phyloP scores from a whole-genome alignment of 108 stramenopile species.

The Heterococcus sp. region DNA sequence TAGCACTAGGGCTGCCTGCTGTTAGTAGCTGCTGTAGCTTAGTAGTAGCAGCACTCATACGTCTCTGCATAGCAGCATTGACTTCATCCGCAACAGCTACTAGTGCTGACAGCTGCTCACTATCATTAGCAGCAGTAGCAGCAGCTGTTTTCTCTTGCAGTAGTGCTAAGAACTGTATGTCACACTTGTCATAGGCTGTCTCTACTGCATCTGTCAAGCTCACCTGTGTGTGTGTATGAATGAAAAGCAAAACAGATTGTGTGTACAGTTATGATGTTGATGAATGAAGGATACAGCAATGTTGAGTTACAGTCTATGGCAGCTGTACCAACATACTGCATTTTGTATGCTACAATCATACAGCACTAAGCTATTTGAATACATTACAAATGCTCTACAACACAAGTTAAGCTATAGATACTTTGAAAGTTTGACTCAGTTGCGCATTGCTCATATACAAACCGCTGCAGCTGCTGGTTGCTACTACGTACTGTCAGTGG shows the following conservation, averaged over 20 bases:
- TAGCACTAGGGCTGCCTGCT: constrained; percentile 8
- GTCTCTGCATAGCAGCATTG: constrained; percentile 24
- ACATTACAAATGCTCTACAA: background rate
- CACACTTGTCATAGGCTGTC: constrained; percentile 28
- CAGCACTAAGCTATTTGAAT: background rate
- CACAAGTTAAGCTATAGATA: background rate
- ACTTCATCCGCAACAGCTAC: constrained; percentile 1
- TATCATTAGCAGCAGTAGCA: background rate
- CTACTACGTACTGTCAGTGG: no score
- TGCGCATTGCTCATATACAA: no score
- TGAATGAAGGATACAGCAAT: background rate
- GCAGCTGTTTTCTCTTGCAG: constrained; percentile 17
- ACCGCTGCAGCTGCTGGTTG: no score
- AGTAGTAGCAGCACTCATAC: constrained; percentile 13
- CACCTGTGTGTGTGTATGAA: background rate
- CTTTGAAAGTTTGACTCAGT: no score
- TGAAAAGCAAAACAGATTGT: background rate
- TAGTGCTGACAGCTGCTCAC: background rate
- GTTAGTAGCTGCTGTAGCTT: constrained; percentile 3
- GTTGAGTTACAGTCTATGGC: background rate
- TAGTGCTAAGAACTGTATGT: constrained; percentile 42
- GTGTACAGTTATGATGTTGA: background rate
- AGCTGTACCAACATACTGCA: background rate
- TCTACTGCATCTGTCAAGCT: constrained; percentile 22
- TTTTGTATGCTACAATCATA: background rate